These are phyloP conservation scores for Boletus insuetus DNA, from an alignment of 768 basidiomycete genomes.

Conservation along the genomic window DNA sequence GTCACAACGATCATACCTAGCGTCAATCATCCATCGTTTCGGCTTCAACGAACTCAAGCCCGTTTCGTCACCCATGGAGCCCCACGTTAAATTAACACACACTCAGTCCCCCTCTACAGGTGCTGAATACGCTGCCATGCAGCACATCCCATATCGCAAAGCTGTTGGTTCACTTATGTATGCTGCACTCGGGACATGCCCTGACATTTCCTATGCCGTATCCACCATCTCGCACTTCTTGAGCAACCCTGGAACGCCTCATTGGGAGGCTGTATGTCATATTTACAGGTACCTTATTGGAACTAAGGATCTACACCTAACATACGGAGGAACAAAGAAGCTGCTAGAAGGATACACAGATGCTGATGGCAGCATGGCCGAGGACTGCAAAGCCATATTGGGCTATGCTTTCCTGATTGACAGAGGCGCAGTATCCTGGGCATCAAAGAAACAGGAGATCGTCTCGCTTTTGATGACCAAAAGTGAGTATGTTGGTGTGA, in stretches of 20 bases:
- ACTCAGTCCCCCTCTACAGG: too few relatives aligned
- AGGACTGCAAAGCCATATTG: neutral
- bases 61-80: slow-evolving; percentile 33
- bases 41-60: slow-evolving; percentile 25
- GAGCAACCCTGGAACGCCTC: too few relatives aligned
- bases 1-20: slow-evolving; percentile 25
- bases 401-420: neutral
- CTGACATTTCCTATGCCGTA: neutral
- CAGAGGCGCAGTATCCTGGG: neutral
- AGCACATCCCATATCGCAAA: too few relatives aligned
- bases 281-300: too few relatives aligned
- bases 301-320: neutral
- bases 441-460: neutral
- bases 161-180: too few relatives aligned
- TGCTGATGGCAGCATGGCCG: neutral
- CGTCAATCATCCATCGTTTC: slow-evolving; percentile 28
- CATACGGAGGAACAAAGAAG: neutral
- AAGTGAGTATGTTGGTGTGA: neutral
- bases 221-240: neutral
- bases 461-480: neutral
- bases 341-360: neutral
- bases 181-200: neutral
- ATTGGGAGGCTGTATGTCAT: too few relatives aligned
- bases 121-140: too few relatives aligned
- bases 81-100: too few relatives aligned